Conservation (phyloP, 2,329 filamentous ascomycete genomes). For the Aureobasidium sp. region DNA sequence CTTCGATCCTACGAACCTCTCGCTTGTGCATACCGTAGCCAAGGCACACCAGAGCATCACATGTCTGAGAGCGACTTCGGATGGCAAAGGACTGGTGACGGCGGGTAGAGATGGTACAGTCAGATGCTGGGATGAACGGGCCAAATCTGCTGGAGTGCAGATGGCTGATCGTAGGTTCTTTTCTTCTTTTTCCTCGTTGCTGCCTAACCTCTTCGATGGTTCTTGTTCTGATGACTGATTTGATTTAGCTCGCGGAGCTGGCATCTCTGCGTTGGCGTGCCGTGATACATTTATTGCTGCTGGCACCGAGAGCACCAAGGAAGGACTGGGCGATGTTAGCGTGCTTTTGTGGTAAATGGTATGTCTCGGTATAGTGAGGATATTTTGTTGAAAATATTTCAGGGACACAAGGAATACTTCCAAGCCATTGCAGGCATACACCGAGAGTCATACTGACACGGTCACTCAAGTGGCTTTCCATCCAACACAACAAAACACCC, state of each 20-base stretch:
- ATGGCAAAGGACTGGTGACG: slow-evolving; percentile 49
- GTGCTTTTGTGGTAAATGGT: slow-evolving; percentile 23
- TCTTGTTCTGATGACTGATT: not conserved
- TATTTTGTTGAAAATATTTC: not conserved
- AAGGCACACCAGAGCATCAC: slow-evolving; percentile 52
- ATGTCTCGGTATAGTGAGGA: not conserved
- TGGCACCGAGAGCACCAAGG: slow-evolving; percentile 53
- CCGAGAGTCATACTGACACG: slow-evolving; percentile 47
- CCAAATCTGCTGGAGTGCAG: slow-evolving; percentile 28
- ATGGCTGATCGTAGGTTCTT: slow-evolving; percentile 9
- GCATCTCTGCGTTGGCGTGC: slow-evolving; percentile 58
- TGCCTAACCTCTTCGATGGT: not conserved
- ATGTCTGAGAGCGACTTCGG: slow-evolving; percentile 41
- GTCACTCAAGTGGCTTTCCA: slow-evolving; percentile 47
- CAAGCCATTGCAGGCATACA: slow-evolving; percentile 30
- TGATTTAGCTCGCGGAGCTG: slow-evolving; percentile 28
- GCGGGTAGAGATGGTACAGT: slow-evolving; percentile 64
- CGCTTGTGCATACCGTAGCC: slow-evolving; percentile 38
- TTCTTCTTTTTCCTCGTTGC: not conserved
- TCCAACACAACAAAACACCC: slow-evolving; percentile 44
- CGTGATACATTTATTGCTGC: slow-evolving; percentile 55
- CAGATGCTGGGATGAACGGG: slow-evolving; percentile 55
- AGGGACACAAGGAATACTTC: slow-evolving; percentile 34
- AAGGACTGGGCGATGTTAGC: slow-evolving; percentile 31
- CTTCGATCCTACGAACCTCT: slow-evolving; percentile 52